Conservation (phyloP, 75 land plant species). For the Pinus albicaulis region DNA sequence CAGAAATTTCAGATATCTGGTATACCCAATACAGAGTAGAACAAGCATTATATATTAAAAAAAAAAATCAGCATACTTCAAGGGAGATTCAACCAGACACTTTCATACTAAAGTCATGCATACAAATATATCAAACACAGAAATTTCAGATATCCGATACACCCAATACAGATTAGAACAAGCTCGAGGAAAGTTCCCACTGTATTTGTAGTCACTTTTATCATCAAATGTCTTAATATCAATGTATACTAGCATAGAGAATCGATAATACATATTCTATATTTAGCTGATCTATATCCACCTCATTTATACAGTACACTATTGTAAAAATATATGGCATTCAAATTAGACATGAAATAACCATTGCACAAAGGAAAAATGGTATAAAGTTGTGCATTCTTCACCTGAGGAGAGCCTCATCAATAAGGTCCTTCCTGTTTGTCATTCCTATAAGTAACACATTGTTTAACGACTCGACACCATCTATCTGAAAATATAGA, state of each 20-base stretch:
- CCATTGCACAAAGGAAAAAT: conserved; percentile 15
- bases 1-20: too few relatives aligned
- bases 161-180: neutral
- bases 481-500: conserved; percentile 80
- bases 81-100: too few relatives aligned
- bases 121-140: too few relatives aligned
- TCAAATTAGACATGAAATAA: neutral
- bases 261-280: neutral
- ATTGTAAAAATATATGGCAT: neutral
- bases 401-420: conserved; percentile 94
- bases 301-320: conserved; percentile 2
- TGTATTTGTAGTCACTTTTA: neutral
- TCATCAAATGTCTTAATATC: too few relatives aligned
- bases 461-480: conserved; percentile 95
- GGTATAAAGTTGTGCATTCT: neutral
- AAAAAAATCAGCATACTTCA: too few relatives aligned
- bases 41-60: neutral
- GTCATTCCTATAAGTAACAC: conserved; percentile 99
- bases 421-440: conserved; percentile 95
- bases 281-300: neutral
- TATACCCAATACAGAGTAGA: neutral
- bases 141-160: too few relatives aligned
- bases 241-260: neutral
- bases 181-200: neutral
- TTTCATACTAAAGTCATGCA: too few relatives aligned